Evolutionary conservation across 768 basidiomycete species (phyloP).

Genomic region (Leccinum broughii): DNA sequence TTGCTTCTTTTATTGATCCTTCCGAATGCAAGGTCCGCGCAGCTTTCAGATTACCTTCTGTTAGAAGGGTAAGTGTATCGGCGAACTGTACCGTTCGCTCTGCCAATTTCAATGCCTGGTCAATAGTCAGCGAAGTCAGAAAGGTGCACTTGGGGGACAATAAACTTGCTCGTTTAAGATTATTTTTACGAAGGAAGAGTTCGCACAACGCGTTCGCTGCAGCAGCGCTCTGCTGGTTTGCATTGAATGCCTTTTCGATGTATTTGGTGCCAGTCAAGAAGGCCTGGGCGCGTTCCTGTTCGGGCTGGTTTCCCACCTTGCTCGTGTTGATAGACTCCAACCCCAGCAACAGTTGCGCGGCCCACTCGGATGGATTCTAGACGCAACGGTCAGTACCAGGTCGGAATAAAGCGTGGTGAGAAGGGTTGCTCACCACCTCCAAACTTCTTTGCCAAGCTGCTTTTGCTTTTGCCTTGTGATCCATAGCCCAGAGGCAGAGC

Average conservation of each 20-base stretch:
- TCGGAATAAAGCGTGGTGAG: neutral
- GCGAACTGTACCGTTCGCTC: conserved; percentile 94
- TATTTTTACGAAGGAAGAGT: conserved; percentile 71
- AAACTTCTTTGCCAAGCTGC: conserved; percentile 89
- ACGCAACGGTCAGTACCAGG: neutral
- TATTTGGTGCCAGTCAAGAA: conserved; percentile 68
- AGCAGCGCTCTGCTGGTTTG: conserved; percentile 68
- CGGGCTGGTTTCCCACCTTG: conserved; percentile 63
- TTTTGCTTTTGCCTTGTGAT: conserved; percentile 78
- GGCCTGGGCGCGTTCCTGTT: conserved; percentile 59
- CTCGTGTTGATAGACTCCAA: conserved; percentile 85
- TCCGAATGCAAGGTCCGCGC: conserved; percentile 80
- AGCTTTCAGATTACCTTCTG: conserved; percentile 84
- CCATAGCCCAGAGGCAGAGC: conserved; percentile 88
- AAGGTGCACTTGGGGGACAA: neutral
- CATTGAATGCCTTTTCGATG: conserved; percentile 78
- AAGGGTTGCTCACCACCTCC: conserved; percentile 66
- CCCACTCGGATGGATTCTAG: conserved; percentile 78
- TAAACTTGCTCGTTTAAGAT: conserved; percentile 53
- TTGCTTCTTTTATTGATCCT: conserved; percentile 62
- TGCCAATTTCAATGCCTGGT: conserved; percentile 85
- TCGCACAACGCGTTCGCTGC: conserved; percentile 85
- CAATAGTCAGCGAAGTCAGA: neutral
- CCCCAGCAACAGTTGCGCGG: conserved; percentile 80
- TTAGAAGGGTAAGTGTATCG: conserved; percentile 80